Percentiles rank a stretch among this genome's conserved stretches.
Conservation (phyloP, 2,329 filamentous ascomycete species). For the Penicillium sclerotigenum region DNA sequence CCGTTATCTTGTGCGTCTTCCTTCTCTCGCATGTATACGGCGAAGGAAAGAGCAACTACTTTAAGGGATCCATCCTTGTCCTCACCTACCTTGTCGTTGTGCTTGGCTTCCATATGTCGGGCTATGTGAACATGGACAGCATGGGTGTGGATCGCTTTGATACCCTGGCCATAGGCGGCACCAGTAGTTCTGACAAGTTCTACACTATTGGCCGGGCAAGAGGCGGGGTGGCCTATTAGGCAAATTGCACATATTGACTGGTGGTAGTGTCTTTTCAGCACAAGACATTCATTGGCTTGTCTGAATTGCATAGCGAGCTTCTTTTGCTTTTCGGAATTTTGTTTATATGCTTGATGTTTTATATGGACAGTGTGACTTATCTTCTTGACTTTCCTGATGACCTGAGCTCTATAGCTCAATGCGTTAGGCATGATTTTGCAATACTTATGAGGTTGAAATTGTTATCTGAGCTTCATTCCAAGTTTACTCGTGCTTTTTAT, state of each 20-base stretch:
- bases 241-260: slow-evolving; percentile 1
- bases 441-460: neutral
- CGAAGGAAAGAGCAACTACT: slow-evolving; percentile 99
- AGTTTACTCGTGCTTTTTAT: neutral
- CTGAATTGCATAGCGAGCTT: slow-evolving; percentile 7
- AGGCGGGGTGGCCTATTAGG: slow-evolving; percentile 37
- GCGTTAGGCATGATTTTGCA: neutral
- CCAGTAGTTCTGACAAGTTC: slow-evolving; percentile 35
- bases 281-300: neutral
- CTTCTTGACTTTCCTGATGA: neutral
- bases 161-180: slow-evolving; percentile 44
- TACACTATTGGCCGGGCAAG: slow-evolving; percentile 41
- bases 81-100: slow-evolving; percentile 90
- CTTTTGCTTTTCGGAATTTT: neutral
- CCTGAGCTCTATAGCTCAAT: neutral
- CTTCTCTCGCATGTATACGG: slow-evolving; percentile 96
- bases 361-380: neutral
- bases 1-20: slow-evolving; percentile 92
- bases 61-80: slow-evolving; percentile 95
- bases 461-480: neutral
- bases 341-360: neutral
- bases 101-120: slow-evolving; percentile 84
- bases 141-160: slow-evolving; percentile 49
- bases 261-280: neutral
- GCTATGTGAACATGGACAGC: slow-evolving; percentile 54